phyloP scores from a whole-genome alignment of 2,329 filamentous ascomycete genomes.

The Colletotrichum magnum region DNA sequence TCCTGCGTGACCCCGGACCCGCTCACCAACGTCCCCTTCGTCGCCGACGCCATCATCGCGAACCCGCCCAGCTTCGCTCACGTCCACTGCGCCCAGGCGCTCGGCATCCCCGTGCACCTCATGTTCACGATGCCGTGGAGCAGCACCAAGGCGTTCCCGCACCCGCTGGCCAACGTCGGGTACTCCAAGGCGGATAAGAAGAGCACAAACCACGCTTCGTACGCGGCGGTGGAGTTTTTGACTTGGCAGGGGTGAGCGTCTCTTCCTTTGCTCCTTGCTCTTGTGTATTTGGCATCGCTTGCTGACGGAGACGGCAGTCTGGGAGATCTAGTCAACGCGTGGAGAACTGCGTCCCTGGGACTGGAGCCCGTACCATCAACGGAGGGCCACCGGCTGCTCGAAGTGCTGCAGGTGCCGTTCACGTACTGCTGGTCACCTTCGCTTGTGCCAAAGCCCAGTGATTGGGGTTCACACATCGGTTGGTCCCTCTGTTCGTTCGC shows the following conservation, averaged over 20 bases:
- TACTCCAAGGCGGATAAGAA: conserved; percentile 65
- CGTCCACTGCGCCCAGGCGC: conserved; percentile 60
- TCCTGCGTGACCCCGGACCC: conserved; percentile 41
- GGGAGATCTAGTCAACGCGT: conserved; percentile 88
- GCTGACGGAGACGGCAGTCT: conserved; percentile 50
- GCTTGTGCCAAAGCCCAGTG: conserved; percentile 74
- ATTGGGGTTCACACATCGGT: conserved; percentile 75
- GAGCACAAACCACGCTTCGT: conserved; percentile 78
- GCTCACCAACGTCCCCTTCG: conserved; percentile 53
- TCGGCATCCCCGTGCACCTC: conserved; percentile 61
- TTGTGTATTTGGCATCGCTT: not conserved
- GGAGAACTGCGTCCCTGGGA: conserved; percentile 76
- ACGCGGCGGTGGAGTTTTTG: conserved; percentile 80
- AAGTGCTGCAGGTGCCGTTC: conserved; percentile 77
- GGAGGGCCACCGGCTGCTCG: conserved; percentile 80
- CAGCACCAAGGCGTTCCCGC: conserved; percentile 79
- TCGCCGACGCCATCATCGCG: conserved; percentile 65
- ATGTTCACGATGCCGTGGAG: conserved; percentile 80
- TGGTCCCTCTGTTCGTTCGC: conserved; percentile 58
- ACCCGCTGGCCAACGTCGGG: conserved; percentile 80
- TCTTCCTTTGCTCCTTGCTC: not conserved
- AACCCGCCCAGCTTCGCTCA: conserved; percentile 65
- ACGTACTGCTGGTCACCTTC: conserved; percentile 85
- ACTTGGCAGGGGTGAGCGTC: conserved; percentile 76
- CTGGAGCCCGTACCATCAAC: conserved; percentile 78